Percentiles rank a stretch among this genome's conserved stretches.
phyloP scores from a whole-genome alignment of 192 early-diverging fungal genomes.

The Mortierella hygrophila region DNA sequence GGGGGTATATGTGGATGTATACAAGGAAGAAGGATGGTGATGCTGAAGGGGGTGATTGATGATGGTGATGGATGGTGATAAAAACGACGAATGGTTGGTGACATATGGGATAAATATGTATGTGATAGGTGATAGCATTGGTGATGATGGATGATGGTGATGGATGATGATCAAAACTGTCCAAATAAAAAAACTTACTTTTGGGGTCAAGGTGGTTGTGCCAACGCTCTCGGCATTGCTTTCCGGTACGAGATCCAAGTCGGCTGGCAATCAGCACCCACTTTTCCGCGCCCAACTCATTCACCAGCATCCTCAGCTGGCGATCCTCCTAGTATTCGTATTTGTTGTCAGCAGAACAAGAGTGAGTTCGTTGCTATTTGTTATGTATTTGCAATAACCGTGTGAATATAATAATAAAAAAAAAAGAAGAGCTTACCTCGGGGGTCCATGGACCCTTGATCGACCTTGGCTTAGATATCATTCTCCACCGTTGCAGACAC shows the following conservation, averaged over 20 bases:
- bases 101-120: no score
- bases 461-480: constrained; percentile 56
- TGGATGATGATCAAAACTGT: neutral
- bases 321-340: constrained; percentile 39
- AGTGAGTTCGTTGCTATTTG: neutral
- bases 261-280: constrained; percentile 52
- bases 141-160: neutral
- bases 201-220: constrained; percentile 55
- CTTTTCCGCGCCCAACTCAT: constrained; percentile 52
- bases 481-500: constrained; percentile 56
- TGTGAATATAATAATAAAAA: neutral
- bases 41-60: neutral
- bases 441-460: constrained; percentile 58
- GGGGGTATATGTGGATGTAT: neutral
- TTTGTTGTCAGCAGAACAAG: neutral
- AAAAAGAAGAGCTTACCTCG: constrained; percentile 23
- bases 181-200: constrained; percentile 27
- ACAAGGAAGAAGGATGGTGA: neutral
- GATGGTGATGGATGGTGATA: neutral
- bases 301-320: constrained; percentile 38
- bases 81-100: neutral
- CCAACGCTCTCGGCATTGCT: constrained; percentile 55
- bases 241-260: constrained; percentile 43
- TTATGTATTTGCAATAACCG: neutral
- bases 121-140: neutral